Percentiles rank a stretch among this genome's conserved stretches.
These are phyloP conservation scores for Ganoderma lingzhi DNA, from an alignment of 1,284 basidiomycete genomes.

Conservation along the genomic window DNA sequence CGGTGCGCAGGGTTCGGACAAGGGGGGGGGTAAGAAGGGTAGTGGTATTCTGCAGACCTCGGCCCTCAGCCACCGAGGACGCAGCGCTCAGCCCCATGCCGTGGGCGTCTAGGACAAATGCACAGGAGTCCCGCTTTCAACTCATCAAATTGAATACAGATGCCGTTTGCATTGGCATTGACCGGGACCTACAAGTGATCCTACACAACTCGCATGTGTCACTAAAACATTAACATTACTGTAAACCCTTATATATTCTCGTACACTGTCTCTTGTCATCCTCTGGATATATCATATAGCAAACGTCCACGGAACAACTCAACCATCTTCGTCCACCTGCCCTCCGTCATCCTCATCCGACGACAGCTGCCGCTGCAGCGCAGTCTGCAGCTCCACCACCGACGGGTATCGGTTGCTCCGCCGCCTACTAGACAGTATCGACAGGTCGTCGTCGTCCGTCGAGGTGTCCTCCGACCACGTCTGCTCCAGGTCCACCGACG, in stretches of 20 bases:
- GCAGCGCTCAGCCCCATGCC: not conserved
- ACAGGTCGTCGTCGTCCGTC: constrained; percentile 62
- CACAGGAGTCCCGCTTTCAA: not conserved
- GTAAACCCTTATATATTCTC: not conserved
- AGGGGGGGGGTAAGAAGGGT: not conserved
- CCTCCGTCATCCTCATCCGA: constrained; percentile 23
- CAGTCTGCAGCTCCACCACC: constrained; percentile 33
- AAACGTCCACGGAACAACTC: not conserved
- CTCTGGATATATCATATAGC: not conserved
- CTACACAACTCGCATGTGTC: no score
- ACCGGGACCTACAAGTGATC: no score
- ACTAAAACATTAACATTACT: no score
- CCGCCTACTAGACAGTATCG: constrained; percentile 39
- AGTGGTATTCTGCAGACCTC: constrained; percentile 11
- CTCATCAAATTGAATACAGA: no score
- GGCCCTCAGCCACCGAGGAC: not conserved
- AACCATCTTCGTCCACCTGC: constrained; percentile 27
- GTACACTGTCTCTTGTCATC: not conserved
- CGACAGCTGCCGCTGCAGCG: constrained; percentile 31
- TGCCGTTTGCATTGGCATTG: no score
- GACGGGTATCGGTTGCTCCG: constrained; percentile 35
- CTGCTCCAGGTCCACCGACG: constrained; percentile 33
- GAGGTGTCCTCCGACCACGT: constrained; percentile 75
- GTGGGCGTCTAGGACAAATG: not conserved
- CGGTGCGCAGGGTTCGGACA: not conserved